Evolutionary conservation across 2,329 filamentous ascomycete genomes (phyloP), one percentile per base, ranked within the genome.

Genomic region (Pezicula carpinea): DNA sequence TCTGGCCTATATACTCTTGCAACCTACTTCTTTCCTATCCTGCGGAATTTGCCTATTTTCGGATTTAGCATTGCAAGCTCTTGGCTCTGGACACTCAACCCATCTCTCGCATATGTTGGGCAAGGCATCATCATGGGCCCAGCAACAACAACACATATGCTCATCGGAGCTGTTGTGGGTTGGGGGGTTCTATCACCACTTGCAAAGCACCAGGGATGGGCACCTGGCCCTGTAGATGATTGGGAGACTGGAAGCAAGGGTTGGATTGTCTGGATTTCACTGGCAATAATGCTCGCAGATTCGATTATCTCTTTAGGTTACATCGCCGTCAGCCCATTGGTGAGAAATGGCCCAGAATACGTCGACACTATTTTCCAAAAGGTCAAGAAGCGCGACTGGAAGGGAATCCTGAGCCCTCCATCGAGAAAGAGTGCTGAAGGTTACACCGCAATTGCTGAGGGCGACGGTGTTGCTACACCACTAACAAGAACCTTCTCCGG

Each of bases 91-190:
- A 93, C 89, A 1, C 72, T 99, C 6, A 99, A 99, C 56, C 93
- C 93, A 0, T 96, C 90, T 39, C 85, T 95, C n/a, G 93, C 93
- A 2, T 99, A 99, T 64, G 83, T 97, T 21, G 93, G 93, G 0
- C 93, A 99, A 68, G 93, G 93, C 10, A 95, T 99, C 52, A 97
- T 99, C 61, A 99, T 99, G 93, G 93, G 93, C 0, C 88, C 92
- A 4, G 85, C 89, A 33, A 99, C 93, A 0, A 97, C 92, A 3
- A 76, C 95, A 44, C 92, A 97, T 58, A 99, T 99, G 93, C 77
- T 96, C 1, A 70, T 97, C 2, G 93, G 93, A 5, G 91, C 93
- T 3, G 65, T 95, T 14, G 61, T 96, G 8, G 93, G 93, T 21
- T 99, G 93, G 93, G 93, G 83, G 0, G 65, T 97, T 5, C 74